A percentile compares a stretch with the other conserved stretches of the same genome.
These are phyloP conservation scores for Pythium phragmiticola DNA, from an alignment of 352 stramenopile genomes.

Conservation along the genomic window DNA sequence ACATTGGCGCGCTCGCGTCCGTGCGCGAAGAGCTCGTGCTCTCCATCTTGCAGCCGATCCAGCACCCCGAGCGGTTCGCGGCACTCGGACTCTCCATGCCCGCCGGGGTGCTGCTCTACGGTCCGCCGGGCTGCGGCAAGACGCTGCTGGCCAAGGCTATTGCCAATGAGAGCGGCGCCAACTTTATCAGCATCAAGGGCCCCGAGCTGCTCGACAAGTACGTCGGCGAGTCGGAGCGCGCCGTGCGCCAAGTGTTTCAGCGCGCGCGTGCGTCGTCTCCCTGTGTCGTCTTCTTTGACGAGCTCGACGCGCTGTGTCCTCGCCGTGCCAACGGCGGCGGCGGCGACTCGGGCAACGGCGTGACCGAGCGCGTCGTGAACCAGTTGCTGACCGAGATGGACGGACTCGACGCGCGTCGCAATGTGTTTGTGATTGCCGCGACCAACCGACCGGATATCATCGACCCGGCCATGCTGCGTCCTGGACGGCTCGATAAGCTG, in stretches of 20 bases:
- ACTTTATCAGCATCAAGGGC: constrained; percentile 99
- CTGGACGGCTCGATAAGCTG: constrained; percentile 97
- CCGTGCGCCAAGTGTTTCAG: constrained; percentile 96
- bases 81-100: constrained; percentile 95
- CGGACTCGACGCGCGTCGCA: constrained; percentile 94
- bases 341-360: constrained; percentile 79
- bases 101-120: constrained; percentile 97
- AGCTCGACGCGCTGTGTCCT: constrained; percentile 97
- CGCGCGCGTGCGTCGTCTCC: constrained; percentile 95
- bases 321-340: constrained; percentile 74
- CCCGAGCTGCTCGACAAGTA: constrained; percentile 99
- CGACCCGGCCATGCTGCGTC: constrained; percentile 98
- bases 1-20: constrained; percentile 93
- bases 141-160: constrained; percentile 99
- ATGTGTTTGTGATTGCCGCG: constrained; percentile 96
- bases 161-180: constrained; percentile 97
- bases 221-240: constrained; percentile 97
- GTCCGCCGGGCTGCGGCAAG: constrained; percentile 97
- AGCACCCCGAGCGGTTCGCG: constrained; percentile 94
- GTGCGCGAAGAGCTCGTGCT: constrained; percentile 96
- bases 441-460: constrained; percentile 98
- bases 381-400: constrained; percentile 99
- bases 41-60: constrained; percentile 97
- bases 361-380: constrained; percentile 96
- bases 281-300: constrained; percentile 99